Percentiles rank a stretch among this genome's conserved stretches.
These are phyloP conservation scores for Chrysosporium keratinophilum DNA, from an alignment of 2,329 filamentous ascomycete genomes.

Conservation along the genomic window DNA sequence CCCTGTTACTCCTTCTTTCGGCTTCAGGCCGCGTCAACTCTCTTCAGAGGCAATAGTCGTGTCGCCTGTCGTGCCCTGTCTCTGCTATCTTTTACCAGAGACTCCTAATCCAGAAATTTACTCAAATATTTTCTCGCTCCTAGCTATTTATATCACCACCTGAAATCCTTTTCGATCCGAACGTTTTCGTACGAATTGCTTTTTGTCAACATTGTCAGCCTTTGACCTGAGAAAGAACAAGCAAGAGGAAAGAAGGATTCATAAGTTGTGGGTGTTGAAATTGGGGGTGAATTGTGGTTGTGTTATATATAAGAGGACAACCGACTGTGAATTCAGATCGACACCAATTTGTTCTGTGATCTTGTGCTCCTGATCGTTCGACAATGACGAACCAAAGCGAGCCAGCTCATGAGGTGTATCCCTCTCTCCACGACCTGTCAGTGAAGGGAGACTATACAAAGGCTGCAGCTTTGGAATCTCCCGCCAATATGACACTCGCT, in stretches of 20 bases:
- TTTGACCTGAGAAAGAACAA: background rate
- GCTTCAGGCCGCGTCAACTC: slow-evolving; percentile 34
- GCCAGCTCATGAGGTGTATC: slow-evolving; percentile 9
- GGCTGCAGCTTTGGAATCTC: background rate
- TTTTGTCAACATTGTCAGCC: background rate
- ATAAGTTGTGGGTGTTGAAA: background rate
- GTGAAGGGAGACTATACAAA: background rate
- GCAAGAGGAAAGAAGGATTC: background rate
- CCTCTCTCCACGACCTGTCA: slow-evolving; percentile 2
- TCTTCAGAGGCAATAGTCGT: slow-evolving; percentile 17
- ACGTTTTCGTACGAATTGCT: background rate
- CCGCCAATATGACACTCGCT: background rate
- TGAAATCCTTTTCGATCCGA: background rate
- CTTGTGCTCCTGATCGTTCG: background rate
- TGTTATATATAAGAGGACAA: background rate
- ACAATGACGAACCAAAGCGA: slow-evolving; percentile 11
- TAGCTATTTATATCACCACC: background rate
- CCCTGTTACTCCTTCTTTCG: slow-evolving; percentile 43
- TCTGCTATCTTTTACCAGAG: background rate
- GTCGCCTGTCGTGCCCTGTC: background rate
- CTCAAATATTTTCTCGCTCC: background rate
- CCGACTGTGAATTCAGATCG: background rate
- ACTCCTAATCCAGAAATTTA: background rate
- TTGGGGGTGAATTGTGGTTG: background rate
- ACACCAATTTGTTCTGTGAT: background rate